A percentile compares a stretch with the other conserved stretches of the same genome.
These are phyloP conservation scores for Botrytis cinerea DNA, from an alignment of 2,329 filamentous ascomycete genomes.

Conservation along the genomic window DNA sequence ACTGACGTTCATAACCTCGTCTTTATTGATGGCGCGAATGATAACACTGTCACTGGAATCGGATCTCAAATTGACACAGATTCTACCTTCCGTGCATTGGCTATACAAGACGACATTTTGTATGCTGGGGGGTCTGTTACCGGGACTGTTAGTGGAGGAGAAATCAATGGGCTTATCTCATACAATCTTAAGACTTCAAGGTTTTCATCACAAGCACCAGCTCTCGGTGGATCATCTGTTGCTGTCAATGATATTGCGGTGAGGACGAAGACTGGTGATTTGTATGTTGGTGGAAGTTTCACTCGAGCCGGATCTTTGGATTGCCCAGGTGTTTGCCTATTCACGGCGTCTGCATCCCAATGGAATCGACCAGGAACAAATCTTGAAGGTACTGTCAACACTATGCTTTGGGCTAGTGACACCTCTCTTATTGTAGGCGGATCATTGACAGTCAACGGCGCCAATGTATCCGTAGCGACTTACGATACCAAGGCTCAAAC, in stretches of 20 bases:
- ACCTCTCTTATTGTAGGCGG: constrained; percentile 76
- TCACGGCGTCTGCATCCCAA: constrained; percentile 66
- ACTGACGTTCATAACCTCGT: constrained; percentile 76
- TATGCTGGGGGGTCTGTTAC: constrained; percentile 82
- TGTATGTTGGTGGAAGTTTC: constrained; percentile 88
- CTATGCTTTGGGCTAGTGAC: constrained; percentile 74
- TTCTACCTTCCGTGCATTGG: constrained; percentile 75
- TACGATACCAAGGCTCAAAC: constrained; percentile 68
- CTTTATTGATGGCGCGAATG: constrained; percentile 76
- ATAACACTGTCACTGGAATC: constrained; percentile 68
- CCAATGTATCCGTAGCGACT: constrained; percentile 65
- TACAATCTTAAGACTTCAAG: constrained; percentile 71
- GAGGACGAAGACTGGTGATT: constrained; percentile 67
- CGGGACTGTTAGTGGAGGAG: constrained; percentile 64
- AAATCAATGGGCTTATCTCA: constrained; percentile 72
- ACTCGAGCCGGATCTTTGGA: constrained; percentile 77
- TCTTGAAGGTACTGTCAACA: constrained; percentile 68
- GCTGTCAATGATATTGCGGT: constrained; percentile 76
- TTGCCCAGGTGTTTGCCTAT: constrained; percentile 81
- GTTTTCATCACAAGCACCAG: constrained; percentile 72
- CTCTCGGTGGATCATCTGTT: constrained; percentile 68
- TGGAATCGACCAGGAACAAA: constrained; percentile 80
- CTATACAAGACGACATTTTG: constrained; percentile 65
- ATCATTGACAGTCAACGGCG: constrained; percentile 68
- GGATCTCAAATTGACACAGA: constrained; percentile 64